Base-by-base conservation (phyloP, 2,329 filamentous ascomycete genomes). In the Sphaceloma murrayae region DNA sequence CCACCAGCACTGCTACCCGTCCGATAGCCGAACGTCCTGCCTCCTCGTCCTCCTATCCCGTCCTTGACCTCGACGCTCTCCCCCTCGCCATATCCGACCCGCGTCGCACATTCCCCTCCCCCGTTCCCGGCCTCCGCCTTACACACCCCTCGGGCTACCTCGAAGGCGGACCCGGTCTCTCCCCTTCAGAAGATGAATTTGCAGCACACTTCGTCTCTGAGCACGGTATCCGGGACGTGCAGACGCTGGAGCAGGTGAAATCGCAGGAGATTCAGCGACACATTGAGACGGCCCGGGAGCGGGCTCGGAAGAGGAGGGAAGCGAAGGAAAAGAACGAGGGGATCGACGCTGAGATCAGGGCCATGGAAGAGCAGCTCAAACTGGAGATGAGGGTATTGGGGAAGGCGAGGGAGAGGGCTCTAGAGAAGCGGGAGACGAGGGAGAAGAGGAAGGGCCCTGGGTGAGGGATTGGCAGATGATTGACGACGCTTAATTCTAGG, bases 81-180 rank as follows among this genome's bases (percentile, higher is more conserved):
- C 68, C 68, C 11, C 56, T 71, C 5, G 58, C 65, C 6, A 54
- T 70, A 8, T 51, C 58, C 34, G 67, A 69, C 16, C 52, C 61
- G 1, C 61, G 67, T 2, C 64, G 68, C 21, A 64, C 60, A 9
- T 63, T 65, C 54, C 51, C 61, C 27, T 64, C 60, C 18, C 58
- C 62, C 5, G 56, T 70, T n/a, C 62, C 66, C 0, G 67, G 66
- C 21, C 48, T 71, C 9, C 57, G 57, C 24, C 61, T 70, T 43
- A 71, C 68, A 0, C 67, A 70, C 48, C 58, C 58, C 2, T 61
- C 63, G 7, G 68, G 68, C n/a, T 67, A 66, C 33, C 56, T 68
- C 19, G 67, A 68, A 33, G 68, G 68, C n/a, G 68, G 68, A 1
- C 66, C 65, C 1, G 65, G 65, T 1, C 60, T 67, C 1, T 56